Conservation (phyloP, 768 basidiomycete species). For the Collybia sp. region DNA sequence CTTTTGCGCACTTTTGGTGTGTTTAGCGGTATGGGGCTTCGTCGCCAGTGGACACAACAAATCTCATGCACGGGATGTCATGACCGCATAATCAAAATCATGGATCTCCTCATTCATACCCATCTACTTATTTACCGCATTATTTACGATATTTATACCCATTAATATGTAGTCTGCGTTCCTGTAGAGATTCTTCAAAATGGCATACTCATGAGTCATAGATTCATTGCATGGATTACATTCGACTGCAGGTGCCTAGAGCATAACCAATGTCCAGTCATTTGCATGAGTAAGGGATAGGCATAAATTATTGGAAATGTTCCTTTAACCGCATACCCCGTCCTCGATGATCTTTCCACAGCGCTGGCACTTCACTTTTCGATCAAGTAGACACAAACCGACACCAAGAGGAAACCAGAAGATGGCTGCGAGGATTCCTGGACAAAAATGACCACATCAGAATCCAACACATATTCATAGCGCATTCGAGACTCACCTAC, state of each 20-base stretch:
- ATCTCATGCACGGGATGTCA: not conserved
- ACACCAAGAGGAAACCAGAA: constrained; percentile 87
- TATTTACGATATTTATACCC: not conserved
- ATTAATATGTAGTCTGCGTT: no score
- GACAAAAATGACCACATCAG: constrained; percentile 2
- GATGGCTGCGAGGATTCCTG: constrained; percentile 77
- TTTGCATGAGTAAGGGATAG: no score
- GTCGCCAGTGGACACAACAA: constrained; percentile 8
- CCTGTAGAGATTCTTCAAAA: no score
- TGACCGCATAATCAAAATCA: not conserved
- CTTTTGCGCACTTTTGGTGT: constrained; percentile 45
- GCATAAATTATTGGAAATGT: no score
- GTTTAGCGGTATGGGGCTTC: constrained; percentile 49
- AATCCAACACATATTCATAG: not conserved
- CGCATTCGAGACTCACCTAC: constrained; percentile 50
- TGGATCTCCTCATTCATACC: not conserved
- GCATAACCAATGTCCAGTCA: no score
- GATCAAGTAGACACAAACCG: constrained; percentile 72
- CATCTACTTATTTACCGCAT: not conserved
- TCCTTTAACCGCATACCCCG: constrained; percentile 35
- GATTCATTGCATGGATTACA: no score
- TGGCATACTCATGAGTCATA: no score
- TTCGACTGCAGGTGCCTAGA: no score
- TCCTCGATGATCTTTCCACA: constrained; percentile 41
- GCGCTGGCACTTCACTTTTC: constrained; percentile 57